A percentile compares a stretch with the other conserved stretches of the same genome.
These are phyloP conservation scores for Mortierella sp. DNA, from an alignment of 371 early-diverging fungal species.

Conservation along the genomic window DNA sequence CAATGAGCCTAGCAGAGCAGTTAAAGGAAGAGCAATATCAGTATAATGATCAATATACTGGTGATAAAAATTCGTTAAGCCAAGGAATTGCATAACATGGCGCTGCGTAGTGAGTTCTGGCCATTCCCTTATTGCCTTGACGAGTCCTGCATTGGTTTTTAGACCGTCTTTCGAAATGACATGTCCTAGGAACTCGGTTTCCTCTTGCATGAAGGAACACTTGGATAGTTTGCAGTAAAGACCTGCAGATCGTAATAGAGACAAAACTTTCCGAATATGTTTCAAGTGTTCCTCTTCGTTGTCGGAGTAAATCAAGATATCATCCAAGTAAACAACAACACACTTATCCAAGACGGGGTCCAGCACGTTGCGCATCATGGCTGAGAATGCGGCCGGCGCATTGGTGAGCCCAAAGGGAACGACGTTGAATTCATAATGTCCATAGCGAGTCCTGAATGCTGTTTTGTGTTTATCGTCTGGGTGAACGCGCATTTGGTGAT, in stretches of 20 bases:
- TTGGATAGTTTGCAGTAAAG: neutral
- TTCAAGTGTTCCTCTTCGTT: neutral
- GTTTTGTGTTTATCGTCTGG: conserved; percentile 53
- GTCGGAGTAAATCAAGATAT: neutral
- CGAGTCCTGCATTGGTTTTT: neutral
- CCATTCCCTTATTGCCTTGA: neutral
- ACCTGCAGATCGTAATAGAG: neutral
- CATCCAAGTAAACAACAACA: neutral
- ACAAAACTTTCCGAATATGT: neutral
- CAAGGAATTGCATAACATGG: neutral
- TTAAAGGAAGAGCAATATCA: neutral
- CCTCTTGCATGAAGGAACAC: neutral
- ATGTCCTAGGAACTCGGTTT: neutral
- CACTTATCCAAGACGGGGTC: neutral
- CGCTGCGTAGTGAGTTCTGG: neutral
- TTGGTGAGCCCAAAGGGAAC: conserved; percentile 64
- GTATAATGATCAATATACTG: neutral
- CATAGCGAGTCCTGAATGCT: conserved; percentile 53
- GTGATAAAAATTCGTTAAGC: neutral
- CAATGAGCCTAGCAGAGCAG: neutral
- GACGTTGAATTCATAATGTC: conserved; percentile 58
- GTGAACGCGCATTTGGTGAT: conserved; percentile 32
- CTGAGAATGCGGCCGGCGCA: conserved; percentile 60
- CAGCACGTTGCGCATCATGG: conserved; percentile 37
- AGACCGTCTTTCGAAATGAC: neutral